phyloP scores from a whole-genome alignment of 305 asterid genomes.

The Fraxinus xanthoxyloides region DNA sequence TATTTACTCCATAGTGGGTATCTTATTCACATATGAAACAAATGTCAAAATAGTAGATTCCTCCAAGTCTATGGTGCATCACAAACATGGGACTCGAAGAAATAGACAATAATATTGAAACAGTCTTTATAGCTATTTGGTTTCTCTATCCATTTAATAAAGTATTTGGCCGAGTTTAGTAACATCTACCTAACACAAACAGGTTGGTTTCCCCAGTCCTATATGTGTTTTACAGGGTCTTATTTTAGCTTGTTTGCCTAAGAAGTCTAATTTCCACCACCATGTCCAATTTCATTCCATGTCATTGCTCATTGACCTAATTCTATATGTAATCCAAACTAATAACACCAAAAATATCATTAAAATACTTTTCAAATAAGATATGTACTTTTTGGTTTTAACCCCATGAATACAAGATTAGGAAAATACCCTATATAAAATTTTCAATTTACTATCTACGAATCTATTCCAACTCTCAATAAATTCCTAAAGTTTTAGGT shows the following conservation, averaged over 20 bases:
- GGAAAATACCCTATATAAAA: not conserved
- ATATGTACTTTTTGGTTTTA: not conserved
- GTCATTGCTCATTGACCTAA: not conserved
- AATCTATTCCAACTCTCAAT: not conserved
- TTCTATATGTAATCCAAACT: not conserved
- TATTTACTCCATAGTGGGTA: not conserved
- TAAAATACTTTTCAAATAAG: not conserved
- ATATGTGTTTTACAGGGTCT: not conserved
- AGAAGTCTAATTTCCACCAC: not conserved
- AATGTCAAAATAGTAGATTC: not conserved
- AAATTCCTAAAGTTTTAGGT: not conserved
- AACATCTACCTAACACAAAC: not conserved
- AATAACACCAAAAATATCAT: not conserved
- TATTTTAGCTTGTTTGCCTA: not conserved
- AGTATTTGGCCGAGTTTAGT: not conserved
- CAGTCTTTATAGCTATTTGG: not conserved
- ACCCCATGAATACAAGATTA: not conserved
- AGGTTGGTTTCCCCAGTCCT: not conserved
- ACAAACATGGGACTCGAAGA: not conserved
- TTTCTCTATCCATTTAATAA: slow-evolving; percentile 16
- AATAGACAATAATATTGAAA: slow-evolving; percentile 1
- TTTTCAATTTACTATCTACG: not conserved
- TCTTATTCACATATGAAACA: not conserved
- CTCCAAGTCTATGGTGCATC: slow-evolving; percentile 3
- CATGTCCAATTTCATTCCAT: not conserved